Conservation (phyloP, 2,329 filamentous ascomycete species). For the Coniochaeta hoffmannii region DNA sequence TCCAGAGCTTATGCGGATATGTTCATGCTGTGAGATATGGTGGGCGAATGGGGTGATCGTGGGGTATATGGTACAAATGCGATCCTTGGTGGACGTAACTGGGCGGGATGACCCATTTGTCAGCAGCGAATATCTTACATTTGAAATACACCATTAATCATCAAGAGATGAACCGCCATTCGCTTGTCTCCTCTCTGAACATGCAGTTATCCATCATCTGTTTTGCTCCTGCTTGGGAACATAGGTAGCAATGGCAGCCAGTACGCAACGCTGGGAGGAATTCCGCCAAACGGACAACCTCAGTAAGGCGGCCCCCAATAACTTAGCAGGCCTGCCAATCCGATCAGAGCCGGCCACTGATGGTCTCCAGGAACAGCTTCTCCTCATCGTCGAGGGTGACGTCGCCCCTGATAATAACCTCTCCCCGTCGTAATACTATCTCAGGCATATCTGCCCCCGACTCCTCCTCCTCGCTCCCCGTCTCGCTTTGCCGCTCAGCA, state of each 20-base stretch:
- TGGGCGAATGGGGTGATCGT: background rate
- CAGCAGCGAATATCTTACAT: background rate
- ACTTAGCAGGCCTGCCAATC: background rate
- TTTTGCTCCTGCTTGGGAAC: too few relatives aligned
- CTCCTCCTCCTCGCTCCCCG: conserved; percentile 2
- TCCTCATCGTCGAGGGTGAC: conserved; percentile 12
- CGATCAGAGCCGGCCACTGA: conserved; percentile 11
- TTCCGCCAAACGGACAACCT: too few relatives aligned
- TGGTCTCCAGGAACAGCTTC: conserved; percentile 12
- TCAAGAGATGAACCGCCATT: too few relatives aligned
- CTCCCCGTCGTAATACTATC: conserved; percentile 8
- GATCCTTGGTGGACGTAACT: background rate
- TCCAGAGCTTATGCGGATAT: background rate
- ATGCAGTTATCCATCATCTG: background rate
- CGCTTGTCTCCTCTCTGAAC: too few relatives aligned
- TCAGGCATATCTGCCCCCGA: background rate
- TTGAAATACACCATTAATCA: background rate
- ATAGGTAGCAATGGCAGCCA: too few relatives aligned
- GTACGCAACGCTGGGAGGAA: too few relatives aligned
- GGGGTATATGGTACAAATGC: background rate
- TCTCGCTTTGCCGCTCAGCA: background rate
- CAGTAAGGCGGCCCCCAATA: too few relatives aligned
- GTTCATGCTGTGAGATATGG: background rate
- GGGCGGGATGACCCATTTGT: background rate
- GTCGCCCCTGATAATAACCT: conserved; percentile 9